Conservation (phyloP, 768 basidiomycete genomes). For the Podaxis pistillaris region DNA sequence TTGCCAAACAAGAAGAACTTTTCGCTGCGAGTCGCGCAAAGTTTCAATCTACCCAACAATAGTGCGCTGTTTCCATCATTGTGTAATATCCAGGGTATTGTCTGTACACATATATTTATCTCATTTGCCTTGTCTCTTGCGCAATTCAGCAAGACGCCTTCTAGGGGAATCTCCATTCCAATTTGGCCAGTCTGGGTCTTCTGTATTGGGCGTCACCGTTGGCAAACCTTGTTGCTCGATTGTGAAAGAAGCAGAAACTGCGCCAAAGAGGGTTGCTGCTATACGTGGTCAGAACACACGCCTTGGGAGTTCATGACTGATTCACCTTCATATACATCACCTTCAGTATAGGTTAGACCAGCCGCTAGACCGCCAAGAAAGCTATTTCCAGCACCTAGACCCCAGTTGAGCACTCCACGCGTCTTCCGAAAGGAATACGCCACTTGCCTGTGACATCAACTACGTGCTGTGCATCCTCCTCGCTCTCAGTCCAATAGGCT, state of each 20-base stretch:
- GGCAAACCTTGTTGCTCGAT: slow-evolving; percentile 86
- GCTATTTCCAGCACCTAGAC: slow-evolving; percentile 84
- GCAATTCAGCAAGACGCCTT: slow-evolving; percentile 53
- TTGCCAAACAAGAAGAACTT: slow-evolving; percentile 83
- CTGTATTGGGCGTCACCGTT: slow-evolving; percentile 31
- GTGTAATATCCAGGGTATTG: slow-evolving; percentile 27
- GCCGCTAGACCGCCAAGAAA: slow-evolving; percentile 86
- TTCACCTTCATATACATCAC: slow-evolving; percentile 68
- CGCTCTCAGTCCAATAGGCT: slow-evolving; percentile 60
- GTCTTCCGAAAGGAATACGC: slow-evolving; percentile 1
- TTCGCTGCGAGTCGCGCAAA: slow-evolving; percentile 90
- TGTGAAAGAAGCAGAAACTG: slow-evolving; percentile 78
- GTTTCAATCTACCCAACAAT: slow-evolving; percentile 64
- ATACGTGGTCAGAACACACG: slow-evolving; percentile 9
- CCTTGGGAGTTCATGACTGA: slow-evolving; percentile 1
- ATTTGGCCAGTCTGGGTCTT: slow-evolving; percentile 24
- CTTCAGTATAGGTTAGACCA: slow-evolving; percentile 54
- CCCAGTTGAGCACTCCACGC: background rate
- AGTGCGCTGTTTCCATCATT: slow-evolving; percentile 30
- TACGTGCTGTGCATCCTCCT: slow-evolving; percentile 45
- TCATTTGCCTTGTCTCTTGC: slow-evolving; percentile 35
- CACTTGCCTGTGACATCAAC: slow-evolving; percentile 78
- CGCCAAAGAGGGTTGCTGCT: slow-evolving; percentile 68
- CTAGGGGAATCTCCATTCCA: slow-evolving; percentile 78
- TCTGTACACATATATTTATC: slow-evolving; percentile 36